Base-by-base conservation (phyloP, 225 moss, liverwort and hornwort species). In the Physcomitrium patens region DNA sequence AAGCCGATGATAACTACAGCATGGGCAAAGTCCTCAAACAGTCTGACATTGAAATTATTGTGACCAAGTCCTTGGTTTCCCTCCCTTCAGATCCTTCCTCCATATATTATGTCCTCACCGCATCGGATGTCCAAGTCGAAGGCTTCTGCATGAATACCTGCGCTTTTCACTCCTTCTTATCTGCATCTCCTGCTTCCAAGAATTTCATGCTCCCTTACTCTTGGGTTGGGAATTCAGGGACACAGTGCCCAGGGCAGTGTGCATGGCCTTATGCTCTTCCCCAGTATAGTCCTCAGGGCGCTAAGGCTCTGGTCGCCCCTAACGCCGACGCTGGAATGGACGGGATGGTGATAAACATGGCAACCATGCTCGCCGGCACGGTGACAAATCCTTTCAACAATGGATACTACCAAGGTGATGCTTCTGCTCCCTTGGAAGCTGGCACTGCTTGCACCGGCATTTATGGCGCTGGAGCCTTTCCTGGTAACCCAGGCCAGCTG, bases 201-300 rank as follows among this genome's bases (percentile, higher is more conserved):
- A 80, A 82, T 69, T 69, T 78, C 49, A 80, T 80, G 85, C 48
- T 88, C 52, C 88, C 88, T 3, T 88, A 82, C 12, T 80, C 88
- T 7, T 88, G 88, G 88, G 88, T 88, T 52, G 88, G 88, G 19
- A 78, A 88, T 73, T 85, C 88, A 0, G 85, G 53, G 3, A 76
- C 68, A 0, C 85, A 88, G 65, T 89, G 88, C 27, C 80, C 88
- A 0, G 88, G 88, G 0, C 77, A 74, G 8, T 89, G 88, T 55
- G 88, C 88, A 0, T 89, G 88, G 88, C 88, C 88, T 0, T 89
- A 80, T 52, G 88, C 88, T 10, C 76, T 88, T 0, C 85, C 85
- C 0, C 43, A 78, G 63, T 88, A 80, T 54, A 85, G 88, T 0
- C 88, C 88, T 0, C 72, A 82, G 51, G 76, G 76, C 0, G 85